Conservation (phyloP, 2,329 filamentous ascomycete genomes). For the Penicillium nordicum region DNA sequence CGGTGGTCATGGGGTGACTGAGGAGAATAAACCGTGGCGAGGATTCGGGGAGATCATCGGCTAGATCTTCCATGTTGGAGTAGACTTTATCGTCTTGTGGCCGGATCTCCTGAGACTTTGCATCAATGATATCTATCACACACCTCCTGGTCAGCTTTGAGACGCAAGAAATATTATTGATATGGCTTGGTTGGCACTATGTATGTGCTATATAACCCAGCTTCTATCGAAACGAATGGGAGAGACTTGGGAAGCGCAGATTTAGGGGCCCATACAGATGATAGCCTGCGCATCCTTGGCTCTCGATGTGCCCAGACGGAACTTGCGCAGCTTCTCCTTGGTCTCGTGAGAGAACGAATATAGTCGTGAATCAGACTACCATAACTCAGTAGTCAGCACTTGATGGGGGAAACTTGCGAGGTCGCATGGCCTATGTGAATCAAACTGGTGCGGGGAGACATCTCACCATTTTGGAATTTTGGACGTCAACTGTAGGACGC, state of each 20-base stretch:
- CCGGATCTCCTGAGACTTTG: conserved; percentile 82
- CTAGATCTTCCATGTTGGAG: conserved; percentile 73
- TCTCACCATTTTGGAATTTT: conserved; percentile 9
- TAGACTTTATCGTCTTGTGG: conserved; percentile 79
- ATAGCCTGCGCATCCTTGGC: conserved; percentile 83
- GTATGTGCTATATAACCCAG: neutral
- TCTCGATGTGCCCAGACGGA: conserved; percentile 84
- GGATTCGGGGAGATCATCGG: conserved; percentile 88
- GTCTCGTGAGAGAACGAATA: conserved; percentile 92
- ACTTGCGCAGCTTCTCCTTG: conserved; percentile 86
- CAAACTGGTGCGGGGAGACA: neutral
- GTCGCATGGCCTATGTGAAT: neutral
- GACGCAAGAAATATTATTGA: neutral
- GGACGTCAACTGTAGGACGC: neutral
- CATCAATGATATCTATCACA: conserved; percentile 77
- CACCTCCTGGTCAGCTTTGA: neutral
- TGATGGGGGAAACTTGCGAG: neutral
- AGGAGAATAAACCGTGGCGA: conserved; percentile 85
- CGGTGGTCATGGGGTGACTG: conserved; percentile 84
- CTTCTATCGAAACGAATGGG: neutral
- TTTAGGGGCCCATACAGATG: conserved; percentile 68
- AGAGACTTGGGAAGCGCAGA: neutral
- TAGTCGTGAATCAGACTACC: conserved; percentile 76
- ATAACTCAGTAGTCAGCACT: conserved; percentile 3
- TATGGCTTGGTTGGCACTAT: neutral